These are phyloP conservation scores for Phytophthora tentaculata DNA, from an alignment of 352 stramenopile genomes.

Conservation along the genomic window DNA sequence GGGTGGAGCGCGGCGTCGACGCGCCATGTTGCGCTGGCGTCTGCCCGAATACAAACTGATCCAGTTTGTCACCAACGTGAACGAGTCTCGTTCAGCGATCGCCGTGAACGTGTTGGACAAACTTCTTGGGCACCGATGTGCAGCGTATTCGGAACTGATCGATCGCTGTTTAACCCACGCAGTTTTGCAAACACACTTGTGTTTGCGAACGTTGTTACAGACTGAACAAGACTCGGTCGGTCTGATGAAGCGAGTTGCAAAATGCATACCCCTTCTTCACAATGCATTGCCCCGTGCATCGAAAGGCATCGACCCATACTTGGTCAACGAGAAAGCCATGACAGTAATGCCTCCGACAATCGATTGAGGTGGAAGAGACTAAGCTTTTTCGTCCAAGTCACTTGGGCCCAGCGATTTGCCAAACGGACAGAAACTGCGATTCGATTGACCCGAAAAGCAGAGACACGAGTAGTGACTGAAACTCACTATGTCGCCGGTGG, in stretches of 20 bases:
- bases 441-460: constrained; percentile 20
- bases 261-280: constrained; percentile 25
- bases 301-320: constrained; percentile 16
- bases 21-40: constrained; percentile 28
- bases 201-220: not conserved
- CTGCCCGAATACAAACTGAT: constrained; percentile 26
- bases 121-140: constrained; percentile 18
- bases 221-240: not conserved
- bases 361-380: constrained; percentile 15
- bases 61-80: constrained; percentile 15
- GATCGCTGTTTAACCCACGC: constrained; percentile 14
- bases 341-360: constrained; percentile 15
- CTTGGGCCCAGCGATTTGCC: constrained; percentile 1
- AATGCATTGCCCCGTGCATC: constrained; percentile 3
- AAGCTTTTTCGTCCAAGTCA: constrained; percentile 10
- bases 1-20: constrained; percentile 18
- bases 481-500: not conserved
- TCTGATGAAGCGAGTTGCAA: constrained; percentile 7
- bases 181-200: not conserved
- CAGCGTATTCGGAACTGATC: constrained; percentile 36
- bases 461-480: constrained; percentile 8
- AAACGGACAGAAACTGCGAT: constrained; percentile 1
- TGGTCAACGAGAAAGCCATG: not conserved
- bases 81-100: constrained; percentile 12
- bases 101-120: constrained; percentile 2